Base-by-base conservation (phyloP, 2,329 filamentous ascomycete genomes). In the Ceratocystis huliohia region DNA sequence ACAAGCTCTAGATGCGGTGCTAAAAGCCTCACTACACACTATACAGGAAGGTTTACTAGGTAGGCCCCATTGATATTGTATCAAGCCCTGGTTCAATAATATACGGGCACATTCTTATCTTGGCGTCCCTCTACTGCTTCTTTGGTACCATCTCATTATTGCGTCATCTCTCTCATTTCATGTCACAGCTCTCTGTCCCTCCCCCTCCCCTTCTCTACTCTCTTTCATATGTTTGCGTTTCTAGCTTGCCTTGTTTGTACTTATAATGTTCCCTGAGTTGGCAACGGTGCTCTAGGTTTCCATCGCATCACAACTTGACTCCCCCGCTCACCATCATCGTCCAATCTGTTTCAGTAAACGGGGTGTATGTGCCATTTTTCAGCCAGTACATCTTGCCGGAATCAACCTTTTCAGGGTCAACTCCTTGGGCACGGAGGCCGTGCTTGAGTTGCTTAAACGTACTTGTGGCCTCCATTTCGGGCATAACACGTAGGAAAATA, bases 361-460 rank as follows among this genome's bases (percentile, higher is more conserved):
- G 81, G 37, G 85, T 82, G 74, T 96, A 96, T 0, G 78, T 79
- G 28, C 82, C 82, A 0, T 79, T 81, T 70, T 80, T 82, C 17
- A 91, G 76, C 87, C 88, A 93, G 71, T 78, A 87, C 59, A 88
- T 45, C 46, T 76, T 73, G 28, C 84, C 82, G 2, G 71, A 70
- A 46, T 74, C 74, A 1, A 68, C 65, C 6, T 66, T 37, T 3
- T 72, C 75, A 0, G 87, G 88, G 71, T 89, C 83, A 0, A 93
- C 88, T 0, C 91, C 91, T 69, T 92, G 82, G 1, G 80, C 78
- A n/a, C 89, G 80, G 69, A 96, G 74, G 0, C 78, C 75, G 69
- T 88, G 84, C 75, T 96, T 96, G 76, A 92, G 88, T 77, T 95
- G 89, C 79, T 96, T 96, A 72, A 91, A 88, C 61, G 91, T 96